phyloP scores from a whole-genome alignment of 2,329 filamentous ascomycete genomes.

The Aspergillus jensenii region DNA sequence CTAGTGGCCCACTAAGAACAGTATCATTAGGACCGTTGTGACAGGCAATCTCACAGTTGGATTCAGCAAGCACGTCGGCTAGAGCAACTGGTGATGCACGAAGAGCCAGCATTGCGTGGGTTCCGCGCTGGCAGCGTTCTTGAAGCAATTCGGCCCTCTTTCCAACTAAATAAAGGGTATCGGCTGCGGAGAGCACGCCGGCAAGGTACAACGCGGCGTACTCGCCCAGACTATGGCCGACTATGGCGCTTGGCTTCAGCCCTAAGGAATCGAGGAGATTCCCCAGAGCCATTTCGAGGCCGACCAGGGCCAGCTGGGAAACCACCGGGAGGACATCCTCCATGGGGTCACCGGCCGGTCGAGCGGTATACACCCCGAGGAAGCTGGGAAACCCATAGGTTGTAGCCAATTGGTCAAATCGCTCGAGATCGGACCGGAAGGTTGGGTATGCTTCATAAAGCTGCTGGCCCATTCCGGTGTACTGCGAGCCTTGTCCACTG shows the following conservation, averaged over 20 bases:
- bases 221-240: constrained; percentile 44
- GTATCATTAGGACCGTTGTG: constrained; percentile 74
- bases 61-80: constrained; percentile 32
- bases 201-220: constrained; percentile 35
- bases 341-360: constrained; percentile 28
- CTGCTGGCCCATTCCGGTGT: constrained; percentile 30
- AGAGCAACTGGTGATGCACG: constrained; percentile 37
- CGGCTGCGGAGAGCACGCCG: constrained; percentile 33
- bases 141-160: constrained; percentile 65
- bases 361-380: constrained; percentile 17
- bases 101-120: constrained; percentile 66
- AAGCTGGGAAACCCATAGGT: constrained; percentile 38
- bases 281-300: constrained; percentile 41
- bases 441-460: constrained; percentile 27
- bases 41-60: constrained; percentile 55
- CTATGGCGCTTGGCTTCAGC: constrained; percentile 38
- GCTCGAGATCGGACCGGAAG: constrained; percentile 31
- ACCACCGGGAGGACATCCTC: constrained; percentile 28
- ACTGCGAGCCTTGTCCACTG: background rate
- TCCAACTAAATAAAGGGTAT: constrained; percentile 65
- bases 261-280: constrained; percentile 38
- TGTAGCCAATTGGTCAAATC: constrained; percentile 30
- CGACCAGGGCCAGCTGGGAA: constrained; percentile 32
- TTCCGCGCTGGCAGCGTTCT: constrained; percentile 63
- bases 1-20: constrained; percentile 63